Base-by-base conservation (phyloP, 2,329 filamentous ascomycete genomes). In the Penicillium sp. region DNA sequence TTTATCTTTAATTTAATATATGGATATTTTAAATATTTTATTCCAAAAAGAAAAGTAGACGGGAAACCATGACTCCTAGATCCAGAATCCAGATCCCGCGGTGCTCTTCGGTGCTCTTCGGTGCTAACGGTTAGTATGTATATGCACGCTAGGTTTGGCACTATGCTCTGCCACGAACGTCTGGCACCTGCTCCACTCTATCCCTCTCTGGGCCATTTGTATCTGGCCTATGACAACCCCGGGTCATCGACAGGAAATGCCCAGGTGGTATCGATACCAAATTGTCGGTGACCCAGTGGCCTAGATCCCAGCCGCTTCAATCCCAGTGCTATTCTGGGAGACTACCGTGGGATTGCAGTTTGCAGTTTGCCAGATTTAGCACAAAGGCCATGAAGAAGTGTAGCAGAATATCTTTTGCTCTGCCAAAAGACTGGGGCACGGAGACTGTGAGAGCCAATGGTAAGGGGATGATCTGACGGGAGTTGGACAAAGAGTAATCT, bases 351-450 rank as follows among this genome's bases (percentile, higher is more conserved):
- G 24, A 27, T 6, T 49, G 39, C 49, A 38, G 32, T 22, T 47
- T 13, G 46, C 57, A 18, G 18, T 18, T 18, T 18, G 46, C 57
- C 55, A 56, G 55, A 59, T 57, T 54, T 62, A 58, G 60, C 56
- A 67, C 66, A 68, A 67, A 68, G 65, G 48, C 18, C 18, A 18
- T 18, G 13, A 1, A 43, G 22, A 29, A 22, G 43, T 47, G 36
- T 43, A 39, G 31, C 2, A 34, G 21, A 31, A 42, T 46, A 24
- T 16, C 6, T 2, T n/a, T 36, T 6, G 5, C 6, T 36, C n/a
- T 36, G 34, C 13, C 13, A 36, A 27, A 27, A 27, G 18, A 27
- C 24, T 6, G 24, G 34, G 34, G 34, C 34, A 36, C 13, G n/a
- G 34, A n/a, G 34, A 36, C 5, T 5, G 24, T 6, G 24, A 27